Percentiles rank a stretch among this genome's conserved stretches.
Conservation (phyloP, 441 rosid species). For the Aquilaria agallochum region DNA sequence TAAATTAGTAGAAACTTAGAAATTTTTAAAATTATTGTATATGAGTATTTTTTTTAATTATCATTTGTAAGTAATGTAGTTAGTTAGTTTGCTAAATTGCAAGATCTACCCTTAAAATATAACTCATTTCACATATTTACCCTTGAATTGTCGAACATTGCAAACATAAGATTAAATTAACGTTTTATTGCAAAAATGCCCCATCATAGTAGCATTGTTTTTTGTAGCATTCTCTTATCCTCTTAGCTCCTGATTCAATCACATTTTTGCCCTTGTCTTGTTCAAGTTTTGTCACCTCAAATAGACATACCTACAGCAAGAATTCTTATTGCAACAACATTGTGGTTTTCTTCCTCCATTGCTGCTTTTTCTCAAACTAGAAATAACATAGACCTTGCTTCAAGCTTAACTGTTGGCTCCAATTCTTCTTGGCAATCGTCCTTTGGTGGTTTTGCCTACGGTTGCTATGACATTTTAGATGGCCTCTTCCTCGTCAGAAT, state of each 20-base stretch:
- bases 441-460: conserved; percentile 21
- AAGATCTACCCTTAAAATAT: too few relatives aligned
- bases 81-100: too few relatives aligned
- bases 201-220: background rate
- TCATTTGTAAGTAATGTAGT: too few relatives aligned
- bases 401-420: conserved; percentile 11
- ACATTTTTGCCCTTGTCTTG: background rate
- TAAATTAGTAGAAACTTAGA: too few relatives aligned
- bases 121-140: too few relatives aligned
- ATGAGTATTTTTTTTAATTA: too few relatives aligned
- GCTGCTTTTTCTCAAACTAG: conserved; percentile 18
- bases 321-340: conserved; percentile 11
- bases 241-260: background rate
- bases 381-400: conserved; percentile 2
- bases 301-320: background rate
- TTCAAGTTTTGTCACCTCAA: background rate
- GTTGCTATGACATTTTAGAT: conserved; percentile 12
- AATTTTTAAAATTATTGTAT: too few relatives aligned
- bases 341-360: conserved; percentile 3
- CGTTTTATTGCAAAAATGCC: too few relatives aligned
- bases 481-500: conserved; percentile 19
- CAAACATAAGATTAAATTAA: too few relatives aligned
- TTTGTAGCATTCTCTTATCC: background rate
- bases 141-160: too few relatives aligned
- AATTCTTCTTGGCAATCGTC: conserved; percentile 18